Base-by-base conservation (phyloP, 306 rosid species). In the Gastrolobium villosum region DNA sequence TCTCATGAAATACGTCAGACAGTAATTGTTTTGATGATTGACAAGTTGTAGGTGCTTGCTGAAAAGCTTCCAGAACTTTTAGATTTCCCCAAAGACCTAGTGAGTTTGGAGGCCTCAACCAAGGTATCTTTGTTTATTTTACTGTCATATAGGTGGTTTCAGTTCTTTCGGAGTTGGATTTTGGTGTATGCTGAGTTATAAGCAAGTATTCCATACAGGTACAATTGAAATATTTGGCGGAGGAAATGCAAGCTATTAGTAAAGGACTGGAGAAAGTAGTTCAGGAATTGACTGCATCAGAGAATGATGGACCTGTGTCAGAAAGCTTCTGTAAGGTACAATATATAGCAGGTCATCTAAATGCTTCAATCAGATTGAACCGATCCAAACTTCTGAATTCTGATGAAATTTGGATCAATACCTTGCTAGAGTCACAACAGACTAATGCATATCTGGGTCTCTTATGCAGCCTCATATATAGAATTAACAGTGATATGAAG, bases 161-260 rank as follows among this genome's bases (percentile, higher is more conserved):
- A 15, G 67, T 62, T 37, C 35, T 66, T 62, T 40, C 70, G 43
- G 66, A 39, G 83, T 65, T 69, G 11, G 36, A 77, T 55, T 63
- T 71, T 55, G 67, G 44, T 64, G 20, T 69, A n/a, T 26, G 26
- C 71, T 31, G 82, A 64, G 75, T 75, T 72, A 53, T 72, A 52
- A 69, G 70, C 70, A 48, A 66, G 14, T 65, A 72, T 67, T 57
- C 75, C 72, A 70, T 81, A 83, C 91, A 95, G 99, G 83, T 95
- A 71, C 99, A 95, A 88, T 81, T 95, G 84, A 95, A 93, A 86
- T 93, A 85, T 82, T 81, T 95, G 93, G 99, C 99, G 28, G 99
- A 95, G 85, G 98, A 95, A 90, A 95, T 95, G 99, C 98, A 93
- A 88, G 97, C 99, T 74, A 81, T 95, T 43, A 91, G 88, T 82